Evolutionary conservation across 805 yeast genomes (phyloP), one percentile per base, ranked within the genome.

Genomic region (Candida sonorensis): DNA sequence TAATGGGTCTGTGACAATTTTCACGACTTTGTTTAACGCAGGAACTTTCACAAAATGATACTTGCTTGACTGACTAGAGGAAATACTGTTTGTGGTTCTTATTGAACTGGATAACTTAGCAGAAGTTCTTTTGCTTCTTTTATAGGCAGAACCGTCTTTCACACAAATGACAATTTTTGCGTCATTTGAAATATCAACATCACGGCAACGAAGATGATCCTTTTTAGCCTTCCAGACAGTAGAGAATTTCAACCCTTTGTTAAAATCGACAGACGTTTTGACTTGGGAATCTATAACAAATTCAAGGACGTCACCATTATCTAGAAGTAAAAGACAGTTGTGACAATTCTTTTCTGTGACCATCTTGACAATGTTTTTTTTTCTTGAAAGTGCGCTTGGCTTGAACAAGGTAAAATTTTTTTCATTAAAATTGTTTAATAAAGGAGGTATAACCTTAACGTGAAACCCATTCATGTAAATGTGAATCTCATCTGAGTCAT

Each of bases 161-260:
- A 92, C 80, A 40, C 81, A 72, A 1, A 88, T 51, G 1, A 87
- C 61, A 2, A 84, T 53, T 0, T 83, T 75, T 0, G 94, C 94
- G 46, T 79, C 82, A 12, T 57, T 61, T 2, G 81, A 71, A 27
- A 79, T 66, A 46, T 78, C 90, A 20, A 82, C 69, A 55, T 85
- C 94, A 4, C 59, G 61, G 29, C 75, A 85, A 34, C 61, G 64
- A 66, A 74, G 58, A 43, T 73, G 77, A 9, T 56, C 51, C 30
- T 72, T 72, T 34, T 72, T 64, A 1, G 88, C 83, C 20, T 58
- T 66, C 90, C 92, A 83, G n/a, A 71, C 57, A 1, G 59, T 52
- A 1, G 51, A 41, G 42, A 71, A 75, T 27, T 67, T 75, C 10
- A 74, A 50, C 23, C 47, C 56, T 12, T 66, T 67, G 3, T 61